Base-by-base conservation (phyloP, 2,329 filamentous ascomycete species). In the Fusarium globosum region DNA sequence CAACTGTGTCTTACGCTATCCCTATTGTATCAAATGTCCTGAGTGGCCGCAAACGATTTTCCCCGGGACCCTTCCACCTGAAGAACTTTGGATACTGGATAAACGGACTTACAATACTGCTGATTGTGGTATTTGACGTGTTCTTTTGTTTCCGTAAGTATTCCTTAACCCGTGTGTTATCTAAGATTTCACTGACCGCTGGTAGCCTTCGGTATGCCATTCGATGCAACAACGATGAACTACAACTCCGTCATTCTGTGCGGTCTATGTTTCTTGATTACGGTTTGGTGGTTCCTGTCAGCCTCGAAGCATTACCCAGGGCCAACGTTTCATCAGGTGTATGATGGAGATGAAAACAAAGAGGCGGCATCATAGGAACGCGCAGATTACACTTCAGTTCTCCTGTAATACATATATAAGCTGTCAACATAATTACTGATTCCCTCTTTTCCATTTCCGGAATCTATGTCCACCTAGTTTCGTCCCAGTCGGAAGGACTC, bases 61-160 rank as follows among this genome's bases (percentile, higher is more conserved):
- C 55, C 0, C 65, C 62, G 1, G 76, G 76, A 0, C 72, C 74
- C 1, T 78, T 78, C 16, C 43, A 76, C 7, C 36, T 78, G 2
- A 65, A 53, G 4, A 60, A 39, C 3, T 14, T 56, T 9, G 76
- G 76, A 0, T 59, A 45, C 28, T 10, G 55, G 7, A 45, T 78
- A 11, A 78, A 78, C 5, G 65, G 65, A 4, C 48, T 78, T 7
- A 69, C 75, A 0, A 38, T 78, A 2, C 21, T 73, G 2, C 51
- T 78, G 2, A 78, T 78, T 4, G 10, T 62, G 0, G 14, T 78
- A 0, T 78, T 78, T n/a, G 75, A 77, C 10, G 28, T 78, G 0
- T 78, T 78, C 56, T 78, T 78, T 21, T 78, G 76, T 30, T 78
- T 78, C 5, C 76, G 76, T 78, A 35, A 71, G 76, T 76, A 30